Evolutionary conservation across 352 stramenopile genomes (phyloP).

Genomic region (Globisporangium carolinianum): DNA sequence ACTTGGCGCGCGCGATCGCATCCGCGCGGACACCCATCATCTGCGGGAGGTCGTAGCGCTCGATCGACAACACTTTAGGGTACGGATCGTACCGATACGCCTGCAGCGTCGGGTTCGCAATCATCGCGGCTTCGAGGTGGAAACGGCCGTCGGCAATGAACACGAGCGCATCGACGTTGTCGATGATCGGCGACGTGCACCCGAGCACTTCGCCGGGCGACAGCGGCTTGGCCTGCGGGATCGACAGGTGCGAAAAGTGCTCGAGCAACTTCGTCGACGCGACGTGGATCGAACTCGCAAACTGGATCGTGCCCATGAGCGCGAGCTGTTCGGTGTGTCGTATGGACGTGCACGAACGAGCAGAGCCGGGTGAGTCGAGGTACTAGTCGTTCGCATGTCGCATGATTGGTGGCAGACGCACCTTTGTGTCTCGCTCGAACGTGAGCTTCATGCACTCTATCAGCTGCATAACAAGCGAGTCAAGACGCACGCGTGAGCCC

Average conservation of each 20-base stretch:
- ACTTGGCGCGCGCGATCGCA: constrained; percentile 66
- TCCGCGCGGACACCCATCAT: constrained; percentile 92
- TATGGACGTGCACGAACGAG: not conserved
- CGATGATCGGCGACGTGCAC: constrained; percentile 95
- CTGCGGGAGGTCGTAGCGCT: constrained; percentile 94
- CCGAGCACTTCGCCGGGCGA: constrained; percentile 97
- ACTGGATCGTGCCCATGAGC: constrained; percentile 96
- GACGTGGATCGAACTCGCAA: constrained; percentile 88
- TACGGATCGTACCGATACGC: constrained; percentile 99
- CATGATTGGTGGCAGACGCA: constrained; percentile 10
- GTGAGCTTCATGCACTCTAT: constrained; percentile 94
- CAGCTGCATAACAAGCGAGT: constrained; percentile 36
- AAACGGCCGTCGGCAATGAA: constrained; percentile 99
- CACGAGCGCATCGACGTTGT: constrained; percentile 91
- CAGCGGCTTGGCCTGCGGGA: constrained; percentile 96
- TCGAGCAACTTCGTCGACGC: constrained; percentile 65
- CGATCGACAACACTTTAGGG: constrained; percentile 93
- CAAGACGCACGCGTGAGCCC: too few relatives aligned
- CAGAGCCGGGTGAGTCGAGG: not conserved
- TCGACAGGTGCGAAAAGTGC: constrained; percentile 75
- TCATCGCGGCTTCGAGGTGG: constrained; percentile 99
- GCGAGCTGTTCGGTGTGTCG: constrained; percentile 46
- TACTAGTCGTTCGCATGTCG: not conserved
- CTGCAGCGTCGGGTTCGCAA: constrained; percentile 94
- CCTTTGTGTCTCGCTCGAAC: constrained; percentile 70